Conservation (phyloP, 2,329 filamentous ascomycete species). For the Neofusicoccum sp. region DNA sequence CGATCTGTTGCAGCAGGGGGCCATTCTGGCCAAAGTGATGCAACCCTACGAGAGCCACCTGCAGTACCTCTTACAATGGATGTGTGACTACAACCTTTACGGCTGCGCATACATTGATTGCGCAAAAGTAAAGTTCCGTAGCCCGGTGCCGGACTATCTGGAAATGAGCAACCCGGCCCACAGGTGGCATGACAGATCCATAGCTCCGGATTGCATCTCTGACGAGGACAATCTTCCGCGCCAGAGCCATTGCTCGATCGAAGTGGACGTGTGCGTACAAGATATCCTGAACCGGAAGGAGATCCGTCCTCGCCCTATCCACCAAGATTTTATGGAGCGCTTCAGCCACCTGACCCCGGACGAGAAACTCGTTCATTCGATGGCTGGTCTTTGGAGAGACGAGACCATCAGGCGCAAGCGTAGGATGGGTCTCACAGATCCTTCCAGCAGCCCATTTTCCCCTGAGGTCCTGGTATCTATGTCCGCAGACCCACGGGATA, state of each 20-base stretch:
- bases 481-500: constrained; percentile 77
- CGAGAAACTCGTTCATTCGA: constrained; percentile 86
- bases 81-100: constrained; percentile 97
- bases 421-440: constrained; percentile 65
- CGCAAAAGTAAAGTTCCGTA: constrained; percentile 70
- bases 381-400: constrained; percentile 91
- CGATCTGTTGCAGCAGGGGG: constrained; percentile 85
- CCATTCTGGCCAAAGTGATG: constrained; percentile 78
- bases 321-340: constrained; percentile 84
- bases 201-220: constrained; percentile 61
- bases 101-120: constrained; percentile 87
- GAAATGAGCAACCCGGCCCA: constrained; percentile 64
- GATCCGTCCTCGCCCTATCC: constrained; percentile 75
- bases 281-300: constrained; percentile 81
- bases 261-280: constrained; percentile 86
- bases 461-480: constrained; percentile 83
- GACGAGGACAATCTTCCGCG: constrained; percentile 69
- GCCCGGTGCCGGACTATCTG: constrained; percentile 72
- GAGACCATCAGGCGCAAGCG: constrained; percentile 79
- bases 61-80: constrained; percentile 92
- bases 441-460: constrained; percentile 75
- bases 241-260: constrained; percentile 83
- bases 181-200: constrained; percentile 78
- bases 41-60: constrained; percentile 95
- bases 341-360: constrained; percentile 64